Evolutionary conservation across 2,329 filamentous ascomycete genomes (phyloP).

Genomic region (Fulvia fulva): DNA sequence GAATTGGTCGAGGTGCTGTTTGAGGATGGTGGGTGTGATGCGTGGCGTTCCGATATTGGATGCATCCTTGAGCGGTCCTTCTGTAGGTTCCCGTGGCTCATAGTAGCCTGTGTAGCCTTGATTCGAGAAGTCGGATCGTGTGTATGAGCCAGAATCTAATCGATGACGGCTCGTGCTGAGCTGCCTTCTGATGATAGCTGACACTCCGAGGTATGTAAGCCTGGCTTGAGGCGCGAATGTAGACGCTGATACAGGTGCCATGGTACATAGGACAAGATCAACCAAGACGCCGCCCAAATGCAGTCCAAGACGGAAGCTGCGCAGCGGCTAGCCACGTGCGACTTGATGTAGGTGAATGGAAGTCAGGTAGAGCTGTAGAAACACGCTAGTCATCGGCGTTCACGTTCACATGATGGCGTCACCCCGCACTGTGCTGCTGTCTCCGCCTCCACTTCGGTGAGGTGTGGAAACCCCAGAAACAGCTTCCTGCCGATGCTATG

Average conservation of each 20-base stretch:
- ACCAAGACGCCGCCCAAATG: background rate
- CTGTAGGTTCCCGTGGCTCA: slow-evolving; percentile 58
- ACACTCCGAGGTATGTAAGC: slow-evolving; percentile 39
- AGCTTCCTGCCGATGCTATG: too few species aligned
- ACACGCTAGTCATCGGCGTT: background rate
- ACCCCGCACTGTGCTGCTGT: too few species aligned
- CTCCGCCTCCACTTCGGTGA: too few species aligned
- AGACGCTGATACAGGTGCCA: slow-evolving; percentile 16
- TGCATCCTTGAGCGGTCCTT: slow-evolving; percentile 59
- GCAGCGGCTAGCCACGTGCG: background rate
- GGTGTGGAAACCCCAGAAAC: too few species aligned
- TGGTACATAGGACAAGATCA: background rate
- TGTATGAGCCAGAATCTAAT: slow-evolving; percentile 47
- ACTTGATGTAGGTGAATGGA: background rate
- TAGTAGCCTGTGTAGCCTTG: slow-evolving; percentile 61
- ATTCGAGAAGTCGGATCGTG: slow-evolving; percentile 59
- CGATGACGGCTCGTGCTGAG: slow-evolving; percentile 30
- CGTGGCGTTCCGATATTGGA: slow-evolving; percentile 55
- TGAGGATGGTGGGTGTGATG: slow-evolving; percentile 64
- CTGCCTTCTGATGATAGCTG: slow-evolving; percentile 32
- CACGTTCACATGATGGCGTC: background rate
- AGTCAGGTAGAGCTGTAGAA: background rate
- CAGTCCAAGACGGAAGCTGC: background rate
- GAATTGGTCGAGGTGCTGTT: slow-evolving; percentile 89
- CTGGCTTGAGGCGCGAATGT: slow-evolving; percentile 37